phyloP scores from a whole-genome alignment of 305 asterid species.

The Rubia tinctorum region DNA sequence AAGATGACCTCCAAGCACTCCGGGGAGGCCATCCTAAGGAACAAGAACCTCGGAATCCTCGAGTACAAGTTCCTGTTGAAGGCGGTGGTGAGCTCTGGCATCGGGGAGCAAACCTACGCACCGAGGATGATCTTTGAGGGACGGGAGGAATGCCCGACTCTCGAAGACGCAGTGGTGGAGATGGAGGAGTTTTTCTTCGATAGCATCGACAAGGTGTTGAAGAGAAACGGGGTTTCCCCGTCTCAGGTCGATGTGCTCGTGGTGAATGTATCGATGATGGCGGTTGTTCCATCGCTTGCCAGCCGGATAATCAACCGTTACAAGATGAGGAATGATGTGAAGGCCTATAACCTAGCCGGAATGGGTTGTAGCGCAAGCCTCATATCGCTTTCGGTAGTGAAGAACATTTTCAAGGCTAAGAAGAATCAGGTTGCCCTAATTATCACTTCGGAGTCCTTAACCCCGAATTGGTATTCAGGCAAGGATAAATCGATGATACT shows the following conservation, averaged over 20 bases:
- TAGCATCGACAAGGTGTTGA: slow-evolving; percentile 39
- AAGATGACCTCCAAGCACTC: slow-evolving; percentile 52
- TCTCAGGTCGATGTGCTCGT: slow-evolving; percentile 61
- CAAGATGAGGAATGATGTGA: slow-evolving; percentile 58
- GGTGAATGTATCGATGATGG: slow-evolving; percentile 68
- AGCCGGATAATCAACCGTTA: slow-evolving; percentile 55
- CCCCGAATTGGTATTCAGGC: slow-evolving; percentile 70
- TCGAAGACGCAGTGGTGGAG: slow-evolving; percentile 47
- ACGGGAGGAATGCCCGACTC: slow-evolving; percentile 46
- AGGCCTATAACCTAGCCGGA: slow-evolving; percentile 62
- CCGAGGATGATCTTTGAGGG: slow-evolving; percentile 62
- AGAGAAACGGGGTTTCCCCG: slow-evolving; percentile 39
- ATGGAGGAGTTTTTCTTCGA: slow-evolving; percentile 64
- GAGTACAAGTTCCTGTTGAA: slow-evolving; percentile 72
- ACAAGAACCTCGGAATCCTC: slow-evolving; percentile 55
- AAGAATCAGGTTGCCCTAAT: slow-evolving; percentile 49
- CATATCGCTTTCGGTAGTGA: slow-evolving; percentile 46
- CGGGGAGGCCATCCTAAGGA: slow-evolving; percentile 55
- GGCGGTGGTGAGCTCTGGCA: slow-evolving; percentile 80
- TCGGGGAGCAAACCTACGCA: slow-evolving; percentile 86
- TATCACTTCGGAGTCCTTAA: slow-evolving; percentile 66
- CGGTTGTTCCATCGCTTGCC: slow-evolving; percentile 47
- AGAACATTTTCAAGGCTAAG: slow-evolving; percentile 36
- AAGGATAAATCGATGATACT: slow-evolving; percentile 73
- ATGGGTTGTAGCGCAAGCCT: slow-evolving; percentile 93